Evolutionary conservation across 345 rosid genomes (phyloP).

Genomic region (Fremontodendron californicum): DNA sequence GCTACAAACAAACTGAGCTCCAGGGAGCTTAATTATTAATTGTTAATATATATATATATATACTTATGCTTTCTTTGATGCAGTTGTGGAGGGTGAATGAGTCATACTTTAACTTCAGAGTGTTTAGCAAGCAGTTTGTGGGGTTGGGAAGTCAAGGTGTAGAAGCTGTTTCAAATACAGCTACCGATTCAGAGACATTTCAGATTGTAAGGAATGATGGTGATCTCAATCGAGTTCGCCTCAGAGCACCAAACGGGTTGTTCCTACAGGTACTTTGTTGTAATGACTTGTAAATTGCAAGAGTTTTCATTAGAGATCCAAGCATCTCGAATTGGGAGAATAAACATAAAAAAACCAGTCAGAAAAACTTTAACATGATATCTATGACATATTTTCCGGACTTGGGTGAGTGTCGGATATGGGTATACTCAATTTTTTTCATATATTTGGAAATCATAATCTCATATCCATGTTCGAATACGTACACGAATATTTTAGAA

Average conservation of each 20-base stretch:
- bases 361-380: too few relatives aligned
- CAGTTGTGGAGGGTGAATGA: constrained; percentile 28
- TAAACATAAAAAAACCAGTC: background rate
- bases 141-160: constrained; percentile 36
- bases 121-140: constrained; percentile 30
- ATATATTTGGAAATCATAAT: too few relatives aligned
- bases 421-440: too few relatives aligned
- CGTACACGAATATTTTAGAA: too few relatives aligned
- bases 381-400: too few relatives aligned
- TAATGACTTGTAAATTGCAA: background rate
- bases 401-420: too few relatives aligned
- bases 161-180: constrained; percentile 26
- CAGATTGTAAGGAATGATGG: constrained; percentile 36
- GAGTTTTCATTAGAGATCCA: background rate
- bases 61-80: background rate
- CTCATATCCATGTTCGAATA: too few relatives aligned
- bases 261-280: constrained; percentile 24
- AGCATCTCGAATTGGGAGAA: too few relatives aligned
- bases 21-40: background rate
- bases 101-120: constrained; percentile 4
- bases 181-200: constrained; percentile 33
- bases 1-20: background rate
- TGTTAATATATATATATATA: too few relatives aligned
- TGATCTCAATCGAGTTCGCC: background rate
- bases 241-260: constrained; percentile 30